Percentiles rank a stretch among this genome's conserved stretches.
phyloP scores from a whole-genome alignment of 2,329 filamentous ascomycete species.

The Hysterium pulicare region DNA sequence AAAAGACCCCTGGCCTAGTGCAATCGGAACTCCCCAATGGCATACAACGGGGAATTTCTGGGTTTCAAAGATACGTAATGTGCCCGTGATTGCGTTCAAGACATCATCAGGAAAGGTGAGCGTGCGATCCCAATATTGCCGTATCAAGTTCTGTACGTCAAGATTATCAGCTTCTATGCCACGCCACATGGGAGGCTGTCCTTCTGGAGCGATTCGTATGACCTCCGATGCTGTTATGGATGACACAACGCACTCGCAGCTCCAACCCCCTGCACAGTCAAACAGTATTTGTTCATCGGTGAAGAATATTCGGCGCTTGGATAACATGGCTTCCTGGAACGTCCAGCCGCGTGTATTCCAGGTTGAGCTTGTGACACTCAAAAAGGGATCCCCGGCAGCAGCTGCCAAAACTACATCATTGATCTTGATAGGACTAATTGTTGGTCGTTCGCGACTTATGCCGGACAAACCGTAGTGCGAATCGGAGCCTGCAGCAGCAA shows the following conservation, averaged over 20 bases:
- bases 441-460: background rate
- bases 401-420: slow-evolving; percentile 1
- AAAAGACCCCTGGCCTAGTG: background rate
- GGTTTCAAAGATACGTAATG: background rate
- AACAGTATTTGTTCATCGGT: slow-evolving; percentile 12
- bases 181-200: background rate
- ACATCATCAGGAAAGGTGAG: background rate
- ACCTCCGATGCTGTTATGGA: slow-evolving; percentile 5
- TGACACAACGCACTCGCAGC: slow-evolving; percentile 9
- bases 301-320: slow-evolving; percentile 11
- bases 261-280: slow-evolving; percentile 14
- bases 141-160: background rate
- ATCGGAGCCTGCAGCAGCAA: slow-evolving; percentile 8
- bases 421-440: background rate
- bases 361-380: slow-evolving; percentile 4
- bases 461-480: background rate
- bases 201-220: slow-evolving; percentile 1
- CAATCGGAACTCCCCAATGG: slow-evolving; percentile 1
- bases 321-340: slow-evolving; percentile 12
- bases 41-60: background rate
- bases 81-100: background rate
- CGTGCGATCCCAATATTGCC: background rate
- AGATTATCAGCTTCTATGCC: background rate
- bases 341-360: slow-evolving; percentile 15
- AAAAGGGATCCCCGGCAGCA: slow-evolving; percentile 8